Conservation (phyloP, 2,329 filamentous ascomycete genomes). For the Fusarium mexicanum region DNA sequence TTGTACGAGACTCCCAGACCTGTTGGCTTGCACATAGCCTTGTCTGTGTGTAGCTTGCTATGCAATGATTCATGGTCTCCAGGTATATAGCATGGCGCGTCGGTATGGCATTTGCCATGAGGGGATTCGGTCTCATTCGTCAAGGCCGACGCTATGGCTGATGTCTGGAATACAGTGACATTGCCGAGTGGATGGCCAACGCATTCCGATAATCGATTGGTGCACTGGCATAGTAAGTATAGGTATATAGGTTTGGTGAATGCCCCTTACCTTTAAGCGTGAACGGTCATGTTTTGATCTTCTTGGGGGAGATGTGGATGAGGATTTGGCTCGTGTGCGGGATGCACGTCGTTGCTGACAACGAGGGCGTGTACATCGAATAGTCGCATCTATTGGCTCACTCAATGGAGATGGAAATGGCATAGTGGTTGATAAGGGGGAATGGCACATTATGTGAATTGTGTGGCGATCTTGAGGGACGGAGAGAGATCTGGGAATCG, state of each 20-base stretch:
- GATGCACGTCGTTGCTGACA: not conserved
- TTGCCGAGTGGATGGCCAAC: not conserved
- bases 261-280: accelerated
- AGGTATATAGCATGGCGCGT: not conserved
- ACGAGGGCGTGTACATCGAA: not conserved
- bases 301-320: accelerated
- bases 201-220: not conserved
- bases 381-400: not conserved
- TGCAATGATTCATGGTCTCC: accelerated
- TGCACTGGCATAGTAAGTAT: not conserved
- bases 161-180: not conserved
- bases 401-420: not conserved
- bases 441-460: not conserved
- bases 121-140: not conserved
- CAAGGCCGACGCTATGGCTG: not conserved
- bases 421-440: not conserved
- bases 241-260: accelerated
- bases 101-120: not conserved
- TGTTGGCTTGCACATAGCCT: accelerated
- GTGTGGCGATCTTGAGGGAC: not conserved
- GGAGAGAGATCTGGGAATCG: not conserved
- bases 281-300: not conserved
- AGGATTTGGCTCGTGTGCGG: not conserved
- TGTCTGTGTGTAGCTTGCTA: not conserved
- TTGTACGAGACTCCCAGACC: not conserved